These are phyloP conservation scores for Globisporangium nodosum DNA, from an alignment of 352 stramenopile species.

Conservation along the genomic window DNA sequence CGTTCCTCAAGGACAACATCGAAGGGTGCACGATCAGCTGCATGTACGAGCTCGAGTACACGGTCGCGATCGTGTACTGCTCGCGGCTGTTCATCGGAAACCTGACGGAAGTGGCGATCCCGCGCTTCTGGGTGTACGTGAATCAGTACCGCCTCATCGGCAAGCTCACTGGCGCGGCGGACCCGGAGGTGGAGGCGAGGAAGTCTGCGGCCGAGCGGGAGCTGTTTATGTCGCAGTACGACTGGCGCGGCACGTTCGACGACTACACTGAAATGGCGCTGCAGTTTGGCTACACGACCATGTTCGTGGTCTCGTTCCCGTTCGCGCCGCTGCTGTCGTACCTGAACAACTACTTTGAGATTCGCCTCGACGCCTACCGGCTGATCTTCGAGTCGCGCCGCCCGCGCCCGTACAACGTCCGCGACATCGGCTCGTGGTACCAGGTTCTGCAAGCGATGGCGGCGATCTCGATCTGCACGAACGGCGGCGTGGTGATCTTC, in stretches of 20 bases:
- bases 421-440: constrained; percentile 92
- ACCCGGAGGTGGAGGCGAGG: constrained; percentile 7
- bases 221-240: constrained; percentile 78
- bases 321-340: constrained; percentile 90
- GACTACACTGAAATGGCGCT: constrained; percentile 93
- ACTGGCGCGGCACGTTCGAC: constrained; percentile 85
- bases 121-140: constrained; percentile 67
- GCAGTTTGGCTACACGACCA: constrained; percentile 85
- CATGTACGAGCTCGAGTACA: constrained; percentile 87
- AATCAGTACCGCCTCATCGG: constrained; percentile 62
- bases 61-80: constrained; percentile 90
- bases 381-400: constrained; percentile 77
- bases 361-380: constrained; percentile 86
- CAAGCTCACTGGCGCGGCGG: constrained; percentile 32
- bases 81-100: constrained; percentile 80
- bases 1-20: constrained; percentile 86
- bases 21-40: constrained; percentile 68
- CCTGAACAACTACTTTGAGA: constrained; percentile 92
- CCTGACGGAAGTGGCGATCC: constrained; percentile 70
- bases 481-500: constrained; percentile 92
- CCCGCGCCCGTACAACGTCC: constrained; percentile 69
- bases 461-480: constrained; percentile 90
- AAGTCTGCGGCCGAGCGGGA: constrained; percentile 60
- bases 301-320: constrained; percentile 93
- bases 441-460: constrained; percentile 85